A percentile compares a stretch with the other conserved stretches of the same genome.
These are phyloP conservation scores for Candida tammaniensis DNA, from an alignment of 805 yeast genomes.

Conservation along the genomic window DNA sequence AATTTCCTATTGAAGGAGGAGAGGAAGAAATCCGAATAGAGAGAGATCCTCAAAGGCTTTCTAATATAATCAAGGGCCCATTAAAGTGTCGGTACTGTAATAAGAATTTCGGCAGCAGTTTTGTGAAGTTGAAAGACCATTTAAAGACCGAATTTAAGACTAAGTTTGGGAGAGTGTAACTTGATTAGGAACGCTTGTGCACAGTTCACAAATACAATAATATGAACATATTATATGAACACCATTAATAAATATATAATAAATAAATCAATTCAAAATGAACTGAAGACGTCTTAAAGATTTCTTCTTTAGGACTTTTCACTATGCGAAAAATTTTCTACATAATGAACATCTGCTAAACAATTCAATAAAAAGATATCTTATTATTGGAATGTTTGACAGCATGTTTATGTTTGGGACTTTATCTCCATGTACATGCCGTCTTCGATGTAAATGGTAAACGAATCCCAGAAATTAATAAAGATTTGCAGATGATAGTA, in stretches of 20 bases:
- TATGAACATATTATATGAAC: too few relatives aligned
- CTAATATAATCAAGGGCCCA: slow-evolving; percentile 18
- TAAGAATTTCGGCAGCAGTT: slow-evolving; percentile 21
- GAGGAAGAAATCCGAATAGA: slow-evolving; percentile 2
- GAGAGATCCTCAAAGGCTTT: slow-evolving; percentile 9
- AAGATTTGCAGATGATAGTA: slow-evolving; percentile 27
- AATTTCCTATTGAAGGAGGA: background rate
- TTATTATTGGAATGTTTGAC: slow-evolving; percentile 2
- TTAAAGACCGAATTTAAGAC: slow-evolving; percentile 21
- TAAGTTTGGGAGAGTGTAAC: slow-evolving; percentile 13
- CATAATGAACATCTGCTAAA: background rate
- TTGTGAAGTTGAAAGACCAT: slow-evolving; percentile 27
- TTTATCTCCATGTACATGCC: slow-evolving; percentile 40
- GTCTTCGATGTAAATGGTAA: slow-evolving; percentile 35
- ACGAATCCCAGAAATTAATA: slow-evolving; percentile 37
- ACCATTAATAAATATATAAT: background rate
- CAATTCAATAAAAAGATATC: background rate
- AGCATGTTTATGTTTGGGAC: slow-evolving; percentile 8
- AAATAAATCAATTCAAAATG: too few relatives aligned
- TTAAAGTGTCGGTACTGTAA: slow-evolving; percentile 28
- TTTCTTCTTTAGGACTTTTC: too few relatives aligned
- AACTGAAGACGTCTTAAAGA: background rate
- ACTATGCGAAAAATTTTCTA: background rate
- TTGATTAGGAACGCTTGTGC: too few relatives aligned
- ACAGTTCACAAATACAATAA: too few relatives aligned